Evolutionary conservation across 495 filamentous ascomycete species (phyloP), one percentile per base, ranked within the genome.

Genomic region (Penicillium canescens): DNA sequence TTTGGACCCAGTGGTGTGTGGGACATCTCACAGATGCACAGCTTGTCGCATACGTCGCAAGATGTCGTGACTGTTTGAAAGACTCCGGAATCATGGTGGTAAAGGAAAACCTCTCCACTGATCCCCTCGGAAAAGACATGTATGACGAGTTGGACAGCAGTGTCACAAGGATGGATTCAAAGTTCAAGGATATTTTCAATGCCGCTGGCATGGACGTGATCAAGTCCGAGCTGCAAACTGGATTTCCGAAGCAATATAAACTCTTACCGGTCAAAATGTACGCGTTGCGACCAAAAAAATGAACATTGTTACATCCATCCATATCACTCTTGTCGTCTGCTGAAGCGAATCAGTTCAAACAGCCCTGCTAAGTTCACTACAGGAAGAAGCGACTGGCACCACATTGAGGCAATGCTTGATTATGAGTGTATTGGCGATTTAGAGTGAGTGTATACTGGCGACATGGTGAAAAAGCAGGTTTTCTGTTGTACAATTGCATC

Each of bases 1-100:
- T 90, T 46, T 82, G 78, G 78, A 89, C 82, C 42, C 91, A 96
- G 70, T 95, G 90, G 90, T 96, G 91, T 68, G 67, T 93, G 10
- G 88, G 89, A 8, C 86, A 96, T 62, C 70, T 96, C 51, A 91
- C 82, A 18, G 91, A 95, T 69, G 62, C 57, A 43, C 82, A 93
- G 69, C 64, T 96, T 8, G 81, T 84, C 10, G 73, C 58, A 13
- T 93, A 86, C 52, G 65, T 96, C 10, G 50, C 67, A 57, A 74
- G 85, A 37, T 88, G 88, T 61, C 75, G 69, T 44, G 57, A 58
- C 0, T 79, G 71, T 1, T 50, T 92, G 41, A 75, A 66, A 8
- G 58, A 59, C 0, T 50, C 34, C 3, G 71, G 86, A 53, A 67
- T 72, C 52, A 81, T 96, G 14, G 83, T 94, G 3, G 76, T 95